Evolutionary conservation across 2,329 filamentous ascomycete genomes (phyloP).

Genomic region (Pyrenophora teres): DNA sequence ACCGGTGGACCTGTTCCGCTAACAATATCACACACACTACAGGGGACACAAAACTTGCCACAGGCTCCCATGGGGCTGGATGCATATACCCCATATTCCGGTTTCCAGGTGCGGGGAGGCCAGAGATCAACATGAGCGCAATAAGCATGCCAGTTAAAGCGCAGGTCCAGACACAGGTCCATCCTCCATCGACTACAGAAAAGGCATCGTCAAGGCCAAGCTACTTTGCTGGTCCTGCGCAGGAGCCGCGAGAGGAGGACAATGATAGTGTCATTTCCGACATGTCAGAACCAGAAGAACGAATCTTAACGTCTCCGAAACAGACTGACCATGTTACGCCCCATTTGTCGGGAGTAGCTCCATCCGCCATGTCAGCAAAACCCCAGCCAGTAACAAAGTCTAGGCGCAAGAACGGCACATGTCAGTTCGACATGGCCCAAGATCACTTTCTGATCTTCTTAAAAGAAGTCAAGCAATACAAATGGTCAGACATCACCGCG

Average conservation of each 20-base stretch:
- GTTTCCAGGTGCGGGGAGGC: too few species aligned
- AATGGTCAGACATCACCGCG: slow-evolving; percentile 45
- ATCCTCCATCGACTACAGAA: not conserved
- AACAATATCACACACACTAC: too few species aligned
- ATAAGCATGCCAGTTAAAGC: too few species aligned
- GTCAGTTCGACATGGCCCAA: slow-evolving; percentile 25
- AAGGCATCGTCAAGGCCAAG: not conserved
- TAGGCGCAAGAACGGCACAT: not conserved
- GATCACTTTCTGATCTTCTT: slow-evolving; percentile 47
- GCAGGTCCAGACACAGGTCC: too few species aligned
- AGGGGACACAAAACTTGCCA: too few species aligned
- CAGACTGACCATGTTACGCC: not conserved
- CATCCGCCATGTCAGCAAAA: not conserved
- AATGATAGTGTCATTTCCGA: slow-evolving; percentile 14
- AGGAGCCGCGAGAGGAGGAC: slow-evolving; percentile 7
- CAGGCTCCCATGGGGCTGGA: too few species aligned
- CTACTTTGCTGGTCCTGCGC: slow-evolving; percentile 3
- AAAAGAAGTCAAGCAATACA: slow-evolving; percentile 46
- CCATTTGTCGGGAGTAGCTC: not conserved
- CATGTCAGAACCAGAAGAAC: not conserved
- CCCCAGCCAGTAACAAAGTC: not conserved
- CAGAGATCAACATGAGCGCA: too few species aligned
- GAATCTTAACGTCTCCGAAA: not conserved
- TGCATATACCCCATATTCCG: too few species aligned
- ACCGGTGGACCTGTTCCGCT: too few species aligned